Base-by-base conservation (phyloP, 495 filamentous ascomycete species). In the Daldinia childiae region DNA sequence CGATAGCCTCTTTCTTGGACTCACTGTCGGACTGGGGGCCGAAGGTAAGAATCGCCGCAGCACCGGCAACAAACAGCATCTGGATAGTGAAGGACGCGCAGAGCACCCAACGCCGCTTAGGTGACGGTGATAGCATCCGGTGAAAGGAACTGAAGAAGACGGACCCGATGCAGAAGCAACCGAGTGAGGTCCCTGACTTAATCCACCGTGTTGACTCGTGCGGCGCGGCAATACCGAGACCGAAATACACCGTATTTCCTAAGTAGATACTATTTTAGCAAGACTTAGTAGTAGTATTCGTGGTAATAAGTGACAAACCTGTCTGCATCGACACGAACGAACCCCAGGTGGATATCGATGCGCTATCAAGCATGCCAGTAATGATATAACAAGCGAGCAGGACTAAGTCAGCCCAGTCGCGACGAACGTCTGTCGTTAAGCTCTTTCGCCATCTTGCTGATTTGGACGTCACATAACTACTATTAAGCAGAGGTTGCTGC, bases 311-410 rank as follows among this genome's bases (percentile, higher is more conserved):
- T 7, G 14, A 64, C 75, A 7, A 36, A 82, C 90, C 90, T 26
- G 91, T 93, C 74, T 93, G 90, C 91, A 93, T 93, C 71, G 87
- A 90, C 26, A 91, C 90, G 72, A 93, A 93, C 1, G 88, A 88
- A 12, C 90, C 90, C 91, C 91, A 93, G 26, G 89, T 89, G 27
- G 87, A 89, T 55, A 91, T 88, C 8, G 90, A 86, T 1, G 90
- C 85, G 81, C 88, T 90, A 75, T 93, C 91, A 6, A 93, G 83
- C 0, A 93, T 79, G 2, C 91, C 91, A 8, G 90, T 93, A 77
- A 91, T 90, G 62, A 90, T 79, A 70, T 92, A 93, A 78, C 89
- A 90, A 57, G 85, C 78, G 2, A 93, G 82, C 7, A 93, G 82
- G 12, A 91, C 68, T 0, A 90, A 32, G 70, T 92, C 90, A 24